These are phyloP conservation scores for Bullera alba DNA, from an alignment of 768 basidiomycete species.

Conservation along the genomic window DNA sequence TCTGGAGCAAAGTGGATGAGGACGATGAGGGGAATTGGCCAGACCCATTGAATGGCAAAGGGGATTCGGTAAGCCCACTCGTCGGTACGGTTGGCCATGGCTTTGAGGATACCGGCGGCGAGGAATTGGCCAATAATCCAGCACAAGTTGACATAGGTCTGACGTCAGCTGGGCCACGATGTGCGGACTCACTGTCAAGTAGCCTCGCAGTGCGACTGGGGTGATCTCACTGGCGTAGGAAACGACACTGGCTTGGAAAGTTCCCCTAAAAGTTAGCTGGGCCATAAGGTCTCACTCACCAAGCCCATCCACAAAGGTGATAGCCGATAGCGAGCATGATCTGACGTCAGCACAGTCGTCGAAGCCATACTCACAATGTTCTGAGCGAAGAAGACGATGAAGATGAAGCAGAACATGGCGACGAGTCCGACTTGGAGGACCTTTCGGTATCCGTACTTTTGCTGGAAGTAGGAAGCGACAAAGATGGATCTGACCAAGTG, in stretches of 20 bases:
- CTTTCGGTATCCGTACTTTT: slow-evolving; percentile 10
- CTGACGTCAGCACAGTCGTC: not conserved
- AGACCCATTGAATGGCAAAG: slow-evolving; percentile 18
- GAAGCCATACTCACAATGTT: no score
- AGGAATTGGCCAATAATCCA: slow-evolving; percentile 33
- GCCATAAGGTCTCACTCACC: not conserved
- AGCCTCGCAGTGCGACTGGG: slow-evolving; percentile 21
- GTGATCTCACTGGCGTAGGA: slow-evolving; percentile 24
- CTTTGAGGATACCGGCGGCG: slow-evolving; percentile 18
- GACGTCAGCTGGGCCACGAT: not conserved
- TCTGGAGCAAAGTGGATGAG: slow-evolving; percentile 19
- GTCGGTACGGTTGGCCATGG: not conserved
- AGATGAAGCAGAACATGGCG: slow-evolving; percentile 12
- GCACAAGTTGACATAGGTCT: slow-evolving; percentile 13
- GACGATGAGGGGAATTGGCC: slow-evolving; percentile 12
- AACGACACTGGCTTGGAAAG: slow-evolving; percentile 2
- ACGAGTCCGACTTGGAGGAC: slow-evolving; percentile 8
- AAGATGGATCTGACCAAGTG: no score
- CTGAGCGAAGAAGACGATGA: slow-evolving; percentile 5
- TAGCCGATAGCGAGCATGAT: slow-evolving; percentile 17
- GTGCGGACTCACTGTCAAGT: no score
- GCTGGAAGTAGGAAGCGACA: no score
- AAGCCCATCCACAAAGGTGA: slow-evolving; percentile 32
- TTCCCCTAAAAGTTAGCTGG: not conserved
- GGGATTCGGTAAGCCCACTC: slow-evolving; percentile 11